These are phyloP conservation scores for Aquanectria penicillioides DNA, from an alignment of 2,329 filamentous ascomycete species.

Conservation along the genomic window DNA sequence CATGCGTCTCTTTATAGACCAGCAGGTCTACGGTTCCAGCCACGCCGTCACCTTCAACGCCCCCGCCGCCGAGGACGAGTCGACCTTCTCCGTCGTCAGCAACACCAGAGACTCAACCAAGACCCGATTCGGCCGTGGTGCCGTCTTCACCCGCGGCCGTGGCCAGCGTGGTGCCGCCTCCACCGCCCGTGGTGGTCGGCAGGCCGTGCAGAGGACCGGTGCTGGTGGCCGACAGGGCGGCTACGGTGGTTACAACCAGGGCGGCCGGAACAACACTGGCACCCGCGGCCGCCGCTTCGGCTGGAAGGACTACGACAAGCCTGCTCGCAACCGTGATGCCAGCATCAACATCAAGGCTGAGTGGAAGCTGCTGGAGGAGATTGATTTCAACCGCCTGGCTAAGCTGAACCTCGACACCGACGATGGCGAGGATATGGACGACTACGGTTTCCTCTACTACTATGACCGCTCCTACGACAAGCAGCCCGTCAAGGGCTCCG, in stretches of 20 bases:
- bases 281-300: conserved; percentile 88
- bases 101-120: conserved; percentile 89
- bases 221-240: conserved; percentile 73
- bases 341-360: conserved; percentile 96
- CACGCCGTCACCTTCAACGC: conserved; percentile 88
- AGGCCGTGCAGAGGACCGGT: conserved; percentile 76
- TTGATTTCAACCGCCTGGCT: conserved; percentile 93
- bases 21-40: conserved; percentile 95
- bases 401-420: conserved; percentile 97
- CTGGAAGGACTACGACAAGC: conserved; percentile 99
- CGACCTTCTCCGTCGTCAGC: conserved; percentile 97
- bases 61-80: conserved; percentile 93
- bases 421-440: conserved; percentile 93
- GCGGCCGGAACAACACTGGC: conserved; percentile 74
- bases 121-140: conserved; percentile 87
- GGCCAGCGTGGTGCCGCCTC: conserved; percentile 79
- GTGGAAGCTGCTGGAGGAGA: conserved; percentile 96
- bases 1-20: conserved; percentile 71
- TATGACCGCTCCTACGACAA: conserved; percentile 98
- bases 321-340: conserved; percentile 92
- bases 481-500: conserved; percentile 85
- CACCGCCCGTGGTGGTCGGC: conserved; percentile 67
- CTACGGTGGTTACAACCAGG: conserved; percentile 72
- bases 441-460: conserved; percentile 97
- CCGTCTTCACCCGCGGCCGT: conserved; percentile 88